Conservation (phyloP, 1,284 basidiomycete genomes). For the Phellopilus nigrolimitatus region DNA sequence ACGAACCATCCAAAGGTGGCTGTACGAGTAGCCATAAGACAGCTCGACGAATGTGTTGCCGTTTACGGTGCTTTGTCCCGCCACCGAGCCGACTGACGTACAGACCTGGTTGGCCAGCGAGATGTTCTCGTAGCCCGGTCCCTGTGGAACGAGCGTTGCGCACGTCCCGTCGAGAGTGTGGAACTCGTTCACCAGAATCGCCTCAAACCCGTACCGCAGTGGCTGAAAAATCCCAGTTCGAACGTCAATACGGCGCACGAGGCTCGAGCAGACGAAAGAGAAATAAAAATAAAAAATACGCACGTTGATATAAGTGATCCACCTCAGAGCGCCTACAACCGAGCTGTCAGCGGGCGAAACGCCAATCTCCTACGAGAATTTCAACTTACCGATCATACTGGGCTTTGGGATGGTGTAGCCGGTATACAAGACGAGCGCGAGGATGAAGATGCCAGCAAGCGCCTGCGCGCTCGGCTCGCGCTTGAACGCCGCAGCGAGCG, state of each 20-base stretch:
- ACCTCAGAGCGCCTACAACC: conserved; percentile 36
- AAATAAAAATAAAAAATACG: no score
- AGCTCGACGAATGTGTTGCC: conserved; percentile 34
- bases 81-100: conserved; percentile 24
- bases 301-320: conserved; percentile 46
- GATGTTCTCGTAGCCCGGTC: conserved; percentile 41
- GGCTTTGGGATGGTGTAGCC: conserved; percentile 32
- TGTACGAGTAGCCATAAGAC: conserved; percentile 43
- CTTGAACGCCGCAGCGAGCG: conserved; percentile 43
- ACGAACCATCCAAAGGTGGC: conserved; percentile 49
- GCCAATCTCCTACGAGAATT: no score
- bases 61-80: conserved; percentile 24
- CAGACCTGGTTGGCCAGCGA: conserved; percentile 29
- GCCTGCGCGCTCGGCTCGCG: conserved; percentile 40
- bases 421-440: conserved; percentile 47
- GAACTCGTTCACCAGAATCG: conserved; percentile 51
- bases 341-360: no score
- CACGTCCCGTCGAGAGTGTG: conserved; percentile 40
- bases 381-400: conserved; percentile 18
- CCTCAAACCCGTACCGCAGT: conserved; percentile 44
- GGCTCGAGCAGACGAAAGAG: conserved; percentile 18
- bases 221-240: conserved; percentile 30
- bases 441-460: conserved; percentile 46
- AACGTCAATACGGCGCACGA: neutral
- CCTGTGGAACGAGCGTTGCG: conserved; percentile 40